Evolutionary conservation across 2,329 filamentous ascomycete species (phyloP), one percentile per base, ranked within the genome.

Genomic region (Monilinia polystroma): DNA sequence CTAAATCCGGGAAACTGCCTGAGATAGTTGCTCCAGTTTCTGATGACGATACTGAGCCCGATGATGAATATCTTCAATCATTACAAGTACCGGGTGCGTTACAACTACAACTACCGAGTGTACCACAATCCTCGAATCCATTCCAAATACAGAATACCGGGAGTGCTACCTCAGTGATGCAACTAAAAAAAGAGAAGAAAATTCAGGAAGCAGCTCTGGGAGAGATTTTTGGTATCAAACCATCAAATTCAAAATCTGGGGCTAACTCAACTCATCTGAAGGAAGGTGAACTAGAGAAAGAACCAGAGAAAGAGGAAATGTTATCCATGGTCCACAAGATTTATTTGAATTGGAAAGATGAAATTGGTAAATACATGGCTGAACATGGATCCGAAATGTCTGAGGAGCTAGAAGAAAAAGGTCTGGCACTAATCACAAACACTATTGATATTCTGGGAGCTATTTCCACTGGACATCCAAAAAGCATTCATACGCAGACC

Each of bases 41-140:
- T 51, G 81, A 84, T 35, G 81, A 84, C 32, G 82, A 83, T 60
- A 81, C 84, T 7, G 83, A 87, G 68, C 76, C 80, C 38, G 83
- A 87, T 49, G 83, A 86, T 66, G 84, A 87, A 18, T 83, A 85
- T 67, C 80, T 83, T 64, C 79, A 81, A 11, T 73, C 80, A 7
- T 73, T 75, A 53, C 67, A 29, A 20, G 32, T 35, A 35, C 32
- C 32, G 32, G 6, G 32, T 35, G 32, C 32, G 7, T 35, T 35
- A 35, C 32, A 35, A 35, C 32, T 35, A 53, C 67, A 29, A 7
- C 5, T 35, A 35, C 32, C 32, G 32, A 35, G 32, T 35, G 32
- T 29, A 29, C 29, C 29, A 29, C 2, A 3, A 3, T 29, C 4
- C 29, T 29, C 4, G 29, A 29, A 29, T 29, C 29, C 32, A 35